Evolutionary conservation across 1,139 yeast genomes (phyloP).

Genomic region (Nakaseomyces uthaithaninus): DNA sequence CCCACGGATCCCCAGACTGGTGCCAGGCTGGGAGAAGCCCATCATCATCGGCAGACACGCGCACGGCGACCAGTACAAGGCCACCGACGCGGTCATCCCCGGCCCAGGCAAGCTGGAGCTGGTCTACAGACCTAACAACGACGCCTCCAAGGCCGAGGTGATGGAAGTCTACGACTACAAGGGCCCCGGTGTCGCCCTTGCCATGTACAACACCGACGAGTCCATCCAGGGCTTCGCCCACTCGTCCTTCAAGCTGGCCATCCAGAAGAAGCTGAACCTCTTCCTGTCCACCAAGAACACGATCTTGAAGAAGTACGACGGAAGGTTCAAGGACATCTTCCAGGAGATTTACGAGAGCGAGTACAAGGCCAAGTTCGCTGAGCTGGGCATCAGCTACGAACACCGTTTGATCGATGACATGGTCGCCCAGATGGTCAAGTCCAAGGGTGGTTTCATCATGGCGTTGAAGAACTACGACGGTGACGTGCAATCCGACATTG

Average conservation of each 20-base stretch:
- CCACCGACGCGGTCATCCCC: constrained; percentile 63
- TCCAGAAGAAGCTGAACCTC: constrained; percentile 55
- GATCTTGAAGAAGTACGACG: constrained; percentile 73
- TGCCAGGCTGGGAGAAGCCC: constrained; percentile 75
- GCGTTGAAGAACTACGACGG: constrained; percentile 84
- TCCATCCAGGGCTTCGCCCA: constrained; percentile 74
- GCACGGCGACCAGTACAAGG: constrained; percentile 77
- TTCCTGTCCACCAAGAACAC: constrained; percentile 74
- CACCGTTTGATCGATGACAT: constrained; percentile 79
- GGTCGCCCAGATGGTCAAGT: constrained; percentile 85
- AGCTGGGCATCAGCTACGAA: constrained; percentile 66
- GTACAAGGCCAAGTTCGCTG: constrained; percentile 52
- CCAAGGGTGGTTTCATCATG: constrained; percentile 75
- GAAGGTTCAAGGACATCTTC: constrained; percentile 73
- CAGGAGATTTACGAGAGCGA: constrained; percentile 53
- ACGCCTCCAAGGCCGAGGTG: constrained; percentile 39
- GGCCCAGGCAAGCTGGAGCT: constrained; percentile 62
- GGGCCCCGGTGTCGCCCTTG: constrained; percentile 62
- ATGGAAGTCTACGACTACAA: constrained; percentile 53
- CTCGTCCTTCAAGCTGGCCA: constrained; percentile 67
- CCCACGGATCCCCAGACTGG: constrained; percentile 65
- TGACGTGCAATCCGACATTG: constrained; percentile 78
- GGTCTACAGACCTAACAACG: constrained; percentile 48
- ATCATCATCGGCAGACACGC: constrained; percentile 84
- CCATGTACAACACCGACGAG: constrained; percentile 78